Evolutionary conservation across 2,329 filamentous ascomycete species (phyloP).

Genomic region (Thelonectria rubi): DNA sequence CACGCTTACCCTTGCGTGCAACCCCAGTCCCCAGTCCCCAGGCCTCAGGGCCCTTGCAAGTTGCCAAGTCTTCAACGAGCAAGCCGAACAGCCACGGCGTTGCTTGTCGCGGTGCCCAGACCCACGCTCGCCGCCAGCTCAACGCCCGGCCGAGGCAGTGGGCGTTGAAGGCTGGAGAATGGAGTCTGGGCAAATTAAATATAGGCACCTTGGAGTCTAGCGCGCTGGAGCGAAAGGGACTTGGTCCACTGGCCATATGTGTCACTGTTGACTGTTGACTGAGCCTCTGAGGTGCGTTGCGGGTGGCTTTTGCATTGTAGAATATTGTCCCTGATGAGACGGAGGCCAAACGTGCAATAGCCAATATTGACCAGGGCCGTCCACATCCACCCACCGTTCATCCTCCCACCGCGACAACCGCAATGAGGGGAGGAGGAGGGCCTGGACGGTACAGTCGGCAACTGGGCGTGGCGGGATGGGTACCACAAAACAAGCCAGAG

Average conservation of each 20-base stretch:
- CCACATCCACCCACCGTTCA: constrained; percentile 2
- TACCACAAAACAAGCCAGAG: constrained; percentile 20
- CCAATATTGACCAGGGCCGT: constrained; percentile 23
- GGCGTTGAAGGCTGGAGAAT: constrained; percentile 25
- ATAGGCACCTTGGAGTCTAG: constrained; percentile 29
- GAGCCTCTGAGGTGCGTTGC: too few species aligned
- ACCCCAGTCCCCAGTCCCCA: constrained; percentile 14
- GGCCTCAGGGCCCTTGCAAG: background rate
- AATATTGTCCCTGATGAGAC: constrained; percentile 11
- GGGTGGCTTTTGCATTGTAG: background rate
- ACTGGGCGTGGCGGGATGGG: constrained; percentile 14
- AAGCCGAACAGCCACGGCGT: constrained; percentile 12
- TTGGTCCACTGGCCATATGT: background rate
- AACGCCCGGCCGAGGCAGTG: constrained; percentile 21
- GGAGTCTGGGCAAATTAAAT: constrained; percentile 39
- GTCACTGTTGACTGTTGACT: too few species aligned
- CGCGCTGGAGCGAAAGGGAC: constrained; percentile 9
- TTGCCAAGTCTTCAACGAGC: background rate
- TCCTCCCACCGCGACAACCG: constrained; percentile 32
- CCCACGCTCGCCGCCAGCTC: constrained; percentile 30
- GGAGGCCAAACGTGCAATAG: background rate
- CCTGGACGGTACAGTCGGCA: constrained; percentile 37
- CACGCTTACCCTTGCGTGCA: constrained; percentile 1
- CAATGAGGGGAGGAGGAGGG: background rate
- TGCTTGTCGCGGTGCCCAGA: constrained; percentile 19